Evolutionary conservation across 2,329 filamentous ascomycete species (phyloP), one percentile per base, ranked within the genome.

Genomic region (Clonostachys sp.): DNA sequence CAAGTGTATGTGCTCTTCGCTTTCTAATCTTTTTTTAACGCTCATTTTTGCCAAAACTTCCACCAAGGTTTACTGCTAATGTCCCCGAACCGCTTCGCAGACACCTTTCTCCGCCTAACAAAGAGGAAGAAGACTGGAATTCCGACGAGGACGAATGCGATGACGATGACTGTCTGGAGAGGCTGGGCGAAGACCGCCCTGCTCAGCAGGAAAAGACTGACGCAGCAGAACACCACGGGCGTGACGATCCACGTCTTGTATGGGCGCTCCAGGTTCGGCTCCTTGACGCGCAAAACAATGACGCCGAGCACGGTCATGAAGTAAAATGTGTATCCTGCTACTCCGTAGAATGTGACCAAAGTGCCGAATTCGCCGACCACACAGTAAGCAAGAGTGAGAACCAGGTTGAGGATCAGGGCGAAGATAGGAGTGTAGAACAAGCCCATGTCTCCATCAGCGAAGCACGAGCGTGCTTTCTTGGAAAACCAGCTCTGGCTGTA

Each of bases 171-270:
- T 0, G 92, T 96, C 74, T 99, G 91, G 45, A 95, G 58, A 5
- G 94, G 94, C 67, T 96, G 86, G 34, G 91, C 87, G 61, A 99
- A 94, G 13, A 97, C 84, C 5, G 91, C 91, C 45, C 94, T 78
- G 60, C 84, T 91, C 40, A 99, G 79, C 54, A 99, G 67, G 62
- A 99, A 99, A 54, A 99, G 67, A 63, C 89, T 95, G 38, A 99
- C 94, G 61, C 94, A 99, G 77, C 94, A 99, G 65, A 99, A 99
- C 48, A 96, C 92, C 54, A 99, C 92, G 12, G 94, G 94, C 3
- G 94, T 99, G 1, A 86, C 87, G 60, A 99, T 96, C 94, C 92
- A 99, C 4, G 91, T 96, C 64, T 84, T 86, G 68, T 99, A 99
- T 1, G 94, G 92, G 24, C 94, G 74, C 64, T 96, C 91, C 42